These are phyloP conservation scores for Aspergillus nomiae DNA, from an alignment of 2,329 filamentous ascomycete species.

Conservation along the genomic window DNA sequence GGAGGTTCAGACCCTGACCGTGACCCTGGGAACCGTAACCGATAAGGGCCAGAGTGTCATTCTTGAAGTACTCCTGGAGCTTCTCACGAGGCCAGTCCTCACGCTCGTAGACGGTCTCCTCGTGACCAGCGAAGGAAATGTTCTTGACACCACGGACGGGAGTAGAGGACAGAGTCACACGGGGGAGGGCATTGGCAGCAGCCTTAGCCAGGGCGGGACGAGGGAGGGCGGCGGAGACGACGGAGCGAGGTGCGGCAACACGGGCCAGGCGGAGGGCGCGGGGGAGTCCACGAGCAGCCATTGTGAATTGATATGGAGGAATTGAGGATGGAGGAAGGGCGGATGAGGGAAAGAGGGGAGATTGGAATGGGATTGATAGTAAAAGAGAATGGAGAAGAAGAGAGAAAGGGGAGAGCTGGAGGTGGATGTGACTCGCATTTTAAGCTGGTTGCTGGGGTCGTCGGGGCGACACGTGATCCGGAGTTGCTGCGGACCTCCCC, in stretches of 20 bases:
- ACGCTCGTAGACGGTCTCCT: constrained; percentile 97
- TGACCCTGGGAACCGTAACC: constrained; percentile 98
- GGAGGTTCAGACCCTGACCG: constrained; percentile 98
- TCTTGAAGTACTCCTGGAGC: constrained; percentile 99
- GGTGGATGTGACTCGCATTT: constrained; percentile 13
- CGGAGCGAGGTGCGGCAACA: constrained; percentile 59
- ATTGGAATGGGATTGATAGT: constrained; percentile 14
- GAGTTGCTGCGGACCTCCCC: constrained; percentile 1
- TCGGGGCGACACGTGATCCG: constrained; percentile 20
- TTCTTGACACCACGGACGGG: constrained; percentile 85
- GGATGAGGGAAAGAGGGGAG: constrained; percentile 13
- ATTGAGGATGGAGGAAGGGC: constrained; percentile 13
- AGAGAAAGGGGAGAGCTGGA: constrained; percentile 11
- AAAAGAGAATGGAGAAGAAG: constrained; percentile 7
- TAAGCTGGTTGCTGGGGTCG: constrained; percentile 22
- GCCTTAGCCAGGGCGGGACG: constrained; percentile 50
- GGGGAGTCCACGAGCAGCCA: constrained; percentile 53
- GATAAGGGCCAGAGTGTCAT: constrained; percentile 98
- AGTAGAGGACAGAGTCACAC: constrained; percentile 48
- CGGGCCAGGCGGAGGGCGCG: constrained; percentile 61
- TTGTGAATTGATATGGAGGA: constrained; percentile 32
- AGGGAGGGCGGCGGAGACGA: constrained; percentile 59
- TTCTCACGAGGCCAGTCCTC: constrained; percentile 98
- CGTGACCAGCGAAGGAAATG: constrained; percentile 94
- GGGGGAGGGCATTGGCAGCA: constrained; percentile 41